Evolutionary conservation across 805 yeast species (phyloP).

Genomic region (Hanseniaspora nectarophila): DNA sequence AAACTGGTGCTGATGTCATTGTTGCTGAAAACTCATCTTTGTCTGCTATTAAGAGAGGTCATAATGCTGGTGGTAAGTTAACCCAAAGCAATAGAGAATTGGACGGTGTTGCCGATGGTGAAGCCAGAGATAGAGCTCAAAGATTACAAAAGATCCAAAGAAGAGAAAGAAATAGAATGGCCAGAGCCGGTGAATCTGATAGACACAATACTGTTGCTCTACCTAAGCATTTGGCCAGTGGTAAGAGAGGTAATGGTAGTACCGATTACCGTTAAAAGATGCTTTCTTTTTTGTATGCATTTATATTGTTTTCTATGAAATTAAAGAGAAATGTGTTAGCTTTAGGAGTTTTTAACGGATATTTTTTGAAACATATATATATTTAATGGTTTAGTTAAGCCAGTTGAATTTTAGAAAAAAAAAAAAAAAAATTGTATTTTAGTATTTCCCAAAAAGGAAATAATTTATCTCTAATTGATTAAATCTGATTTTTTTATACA

Average conservation of each 20-base stretch:
- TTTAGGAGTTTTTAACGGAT: neutral
- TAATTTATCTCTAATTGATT: too few relatives aligned
- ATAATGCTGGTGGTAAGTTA: constrained; percentile 32
- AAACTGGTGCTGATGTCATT: constrained; percentile 71
- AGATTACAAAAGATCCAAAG: constrained; percentile 80
- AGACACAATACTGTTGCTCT: constrained; percentile 72
- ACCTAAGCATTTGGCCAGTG: constrained; percentile 90
- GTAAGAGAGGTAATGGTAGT: constrained; percentile 93
- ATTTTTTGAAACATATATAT: neutral
- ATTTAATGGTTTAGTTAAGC: neutral
- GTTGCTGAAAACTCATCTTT: constrained; percentile 37
- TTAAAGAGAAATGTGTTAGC: neutral
- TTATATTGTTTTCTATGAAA: neutral
- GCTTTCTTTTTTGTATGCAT: constrained; percentile 3
- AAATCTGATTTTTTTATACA: too few relatives aligned
- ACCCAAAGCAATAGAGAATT: constrained; percentile 67
- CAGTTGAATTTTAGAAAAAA: too few relatives aligned
- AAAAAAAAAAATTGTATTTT: too few relatives aligned
- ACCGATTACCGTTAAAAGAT: constrained; percentile 74
- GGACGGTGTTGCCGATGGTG: constrained; percentile 78
- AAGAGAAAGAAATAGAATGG: constrained; percentile 83
- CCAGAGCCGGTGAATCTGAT: constrained; percentile 93
- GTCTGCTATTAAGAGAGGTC: constrained; percentile 23
- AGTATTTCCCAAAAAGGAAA: too few relatives aligned
- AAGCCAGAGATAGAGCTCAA: constrained; percentile 69